A percentile compares a stretch with the other conserved stretches of the same genome.
These are phyloP conservation scores for Geum urbanum DNA, from an alignment of 306 rosid genomes.

Conservation along the genomic window DNA sequence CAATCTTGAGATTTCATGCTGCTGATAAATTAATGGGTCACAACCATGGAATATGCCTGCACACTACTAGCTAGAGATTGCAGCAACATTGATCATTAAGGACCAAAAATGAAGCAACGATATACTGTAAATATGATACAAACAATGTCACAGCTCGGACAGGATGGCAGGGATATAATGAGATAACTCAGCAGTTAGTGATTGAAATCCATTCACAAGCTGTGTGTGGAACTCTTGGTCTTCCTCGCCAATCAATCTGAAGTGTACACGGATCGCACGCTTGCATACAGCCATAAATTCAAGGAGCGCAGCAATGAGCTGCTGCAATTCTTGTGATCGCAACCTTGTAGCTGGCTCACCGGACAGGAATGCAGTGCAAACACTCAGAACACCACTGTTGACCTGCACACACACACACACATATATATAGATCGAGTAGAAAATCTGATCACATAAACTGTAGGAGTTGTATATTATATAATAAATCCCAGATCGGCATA, in stretches of 20 bases:
- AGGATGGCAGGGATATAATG: slow-evolving; percentile 97
- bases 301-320: slow-evolving; percentile 94
- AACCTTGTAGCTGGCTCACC: slow-evolving; percentile 96
- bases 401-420: slow-evolving; percentile 54
- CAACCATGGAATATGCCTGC: not conserved
- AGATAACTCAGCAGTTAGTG: slow-evolving; percentile 89
- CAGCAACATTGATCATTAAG: not conserved
- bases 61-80: slow-evolving; percentile 1
- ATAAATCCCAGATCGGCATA: not conserved
- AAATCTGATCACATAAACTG: not conserved
- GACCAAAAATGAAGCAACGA: not conserved
- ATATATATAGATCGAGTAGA: not conserved
- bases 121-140: slow-evolving; percentile 7
- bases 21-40: not conserved
- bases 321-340: slow-evolving; percentile 95
- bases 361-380: slow-evolving; percentile 94
- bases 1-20: not conserved
- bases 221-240: slow-evolving; percentile 99
- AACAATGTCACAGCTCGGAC: slow-evolving; percentile 62
- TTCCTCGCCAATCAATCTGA: slow-evolving; percentile 91
- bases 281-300: slow-evolving; percentile 99
- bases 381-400: slow-evolving; percentile 92
- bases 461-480: not conserved
- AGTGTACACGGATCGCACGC: slow-evolving; percentile 93
- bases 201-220: slow-evolving; percentile 94